These are phyloP conservation scores for Trichoderma simmonsii DNA, from an alignment of 2,329 filamentous ascomycete genomes.

Conservation along the genomic window DNA sequence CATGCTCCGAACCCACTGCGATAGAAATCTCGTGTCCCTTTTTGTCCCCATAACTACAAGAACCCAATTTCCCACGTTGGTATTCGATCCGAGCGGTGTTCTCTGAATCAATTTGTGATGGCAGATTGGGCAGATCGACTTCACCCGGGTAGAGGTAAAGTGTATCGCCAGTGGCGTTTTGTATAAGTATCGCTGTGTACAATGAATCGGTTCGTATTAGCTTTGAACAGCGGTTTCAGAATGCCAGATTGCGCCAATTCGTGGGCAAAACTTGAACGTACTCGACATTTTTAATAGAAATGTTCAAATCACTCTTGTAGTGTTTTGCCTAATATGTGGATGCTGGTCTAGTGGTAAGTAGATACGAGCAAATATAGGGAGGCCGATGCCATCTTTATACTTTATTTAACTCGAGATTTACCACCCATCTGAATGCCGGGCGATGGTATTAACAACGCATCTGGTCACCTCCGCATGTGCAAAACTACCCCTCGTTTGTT, in stretches of 20 bases:
- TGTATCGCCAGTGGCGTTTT: background rate
- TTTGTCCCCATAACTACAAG: background rate
- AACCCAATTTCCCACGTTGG: too few relatives aligned
- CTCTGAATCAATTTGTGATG: background rate
- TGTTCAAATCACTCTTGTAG: background rate
- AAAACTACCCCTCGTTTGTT: background rate
- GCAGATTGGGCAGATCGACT: background rate
- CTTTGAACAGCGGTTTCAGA: background rate
- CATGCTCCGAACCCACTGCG: background rate
- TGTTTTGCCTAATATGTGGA: background rate
- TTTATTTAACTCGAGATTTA: background rate
- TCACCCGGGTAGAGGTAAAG: background rate
- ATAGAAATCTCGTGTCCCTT: background rate
- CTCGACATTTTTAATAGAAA: background rate
- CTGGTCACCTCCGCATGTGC: background rate
- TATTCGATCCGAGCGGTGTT: background rate
- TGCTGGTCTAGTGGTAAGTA: background rate
- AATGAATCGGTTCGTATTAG: background rate
- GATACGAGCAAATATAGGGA: background rate
- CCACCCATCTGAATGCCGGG: background rate
- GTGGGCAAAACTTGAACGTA: background rate
- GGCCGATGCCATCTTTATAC: background rate
- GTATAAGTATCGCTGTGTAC: background rate
- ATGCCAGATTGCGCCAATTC: background rate
- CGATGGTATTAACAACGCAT: background rate